phyloP scores from a whole-genome alignment of 164 flowering plant species.

The Kalanchoe fedtschenkoi region DNA sequence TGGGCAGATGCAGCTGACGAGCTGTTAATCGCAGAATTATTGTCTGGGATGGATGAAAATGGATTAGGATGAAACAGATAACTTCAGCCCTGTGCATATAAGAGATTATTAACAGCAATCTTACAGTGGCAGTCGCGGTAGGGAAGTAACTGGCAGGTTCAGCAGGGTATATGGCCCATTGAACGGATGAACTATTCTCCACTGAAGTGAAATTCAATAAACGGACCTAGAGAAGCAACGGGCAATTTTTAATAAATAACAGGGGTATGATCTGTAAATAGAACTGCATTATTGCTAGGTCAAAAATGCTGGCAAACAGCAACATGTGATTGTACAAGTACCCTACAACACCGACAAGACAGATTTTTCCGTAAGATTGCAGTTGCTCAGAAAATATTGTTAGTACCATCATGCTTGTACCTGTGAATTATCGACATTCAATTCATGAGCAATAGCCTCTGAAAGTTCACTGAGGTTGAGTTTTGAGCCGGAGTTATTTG shows the following conservation, averaged over 20 bases:
- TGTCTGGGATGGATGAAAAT: constrained; percentile 20
- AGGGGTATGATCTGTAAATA: background rate
- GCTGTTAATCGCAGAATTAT: constrained; percentile 33
- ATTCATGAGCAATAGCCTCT: constrained; percentile 38
- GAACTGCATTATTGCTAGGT: background rate
- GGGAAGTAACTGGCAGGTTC: constrained; percentile 36
- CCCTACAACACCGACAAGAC: background rate
- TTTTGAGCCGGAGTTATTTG: constrained; percentile 35
- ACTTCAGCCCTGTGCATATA: background rate
- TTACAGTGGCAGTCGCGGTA: constrained; percentile 56
- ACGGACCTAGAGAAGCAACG: constrained; percentile 43
- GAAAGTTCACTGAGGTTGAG: constrained; percentile 47
- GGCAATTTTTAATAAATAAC: background rate
- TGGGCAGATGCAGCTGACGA: constrained; percentile 36
- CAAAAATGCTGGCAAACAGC: background rate
- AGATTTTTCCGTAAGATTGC: background rate
- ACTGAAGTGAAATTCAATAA: constrained; percentile 35
- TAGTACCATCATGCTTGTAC: constrained; percentile 17
- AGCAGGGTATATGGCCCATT: constrained; percentile 52
- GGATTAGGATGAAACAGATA: background rate
- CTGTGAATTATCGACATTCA: constrained; percentile 59
- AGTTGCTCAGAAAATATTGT: background rate
- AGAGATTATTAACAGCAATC: background rate
- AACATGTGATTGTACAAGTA: background rate
- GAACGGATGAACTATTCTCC: constrained; percentile 39